Evolutionary conservation across 1,284 basidiomycete genomes (phyloP).

Genomic region (Cerioporus squamosus): DNA sequence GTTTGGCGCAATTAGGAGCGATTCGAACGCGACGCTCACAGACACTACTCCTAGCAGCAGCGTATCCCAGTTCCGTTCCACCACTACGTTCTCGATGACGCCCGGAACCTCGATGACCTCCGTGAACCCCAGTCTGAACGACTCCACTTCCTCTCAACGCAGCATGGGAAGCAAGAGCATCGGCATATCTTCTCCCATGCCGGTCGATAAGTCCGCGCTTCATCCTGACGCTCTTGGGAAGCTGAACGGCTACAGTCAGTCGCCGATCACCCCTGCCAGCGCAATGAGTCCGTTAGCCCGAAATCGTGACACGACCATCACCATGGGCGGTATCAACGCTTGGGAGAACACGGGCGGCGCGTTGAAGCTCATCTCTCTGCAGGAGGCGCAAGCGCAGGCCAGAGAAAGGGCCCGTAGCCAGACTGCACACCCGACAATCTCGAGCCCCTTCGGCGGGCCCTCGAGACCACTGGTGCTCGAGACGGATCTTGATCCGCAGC

Average conservation of each 20-base stretch:
- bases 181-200: slow-evolving; percentile 37
- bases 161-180: slow-evolving; percentile 32
- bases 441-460: slow-evolving; percentile 26
- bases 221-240: slow-evolving; percentile 20
- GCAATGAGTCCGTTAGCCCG: slow-evolving; percentile 14
- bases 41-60: slow-evolving; percentile 46
- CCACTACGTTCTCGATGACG: slow-evolving; percentile 44
- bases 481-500: slow-evolving; percentile 13
- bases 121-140: slow-evolving; percentile 39
- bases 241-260: slow-evolving; percentile 14
- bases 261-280: slow-evolving; percentile 5
- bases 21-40: slow-evolving; percentile 60
- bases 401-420: slow-evolving; percentile 56
- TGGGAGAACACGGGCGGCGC: slow-evolving; percentile 56
- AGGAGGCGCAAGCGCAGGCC: slow-evolving; percentile 71
- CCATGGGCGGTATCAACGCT: slow-evolving; percentile 38
- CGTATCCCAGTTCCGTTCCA: slow-evolving; percentile 44
- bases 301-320: slow-evolving; percentile 39
- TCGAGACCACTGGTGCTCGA: slow-evolving; percentile 17
- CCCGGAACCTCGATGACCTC: slow-evolving; percentile 54
- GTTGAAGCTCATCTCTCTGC: slow-evolving; percentile 72
- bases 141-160: slow-evolving; percentile 29
- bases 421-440: slow-evolving; percentile 42
- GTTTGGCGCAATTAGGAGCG: slow-evolving; percentile 39
- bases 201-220: slow-evolving; percentile 30